phyloP scores from a whole-genome alignment of 805 yeast species.

The Nakazawaea wickerhamii region DNA sequence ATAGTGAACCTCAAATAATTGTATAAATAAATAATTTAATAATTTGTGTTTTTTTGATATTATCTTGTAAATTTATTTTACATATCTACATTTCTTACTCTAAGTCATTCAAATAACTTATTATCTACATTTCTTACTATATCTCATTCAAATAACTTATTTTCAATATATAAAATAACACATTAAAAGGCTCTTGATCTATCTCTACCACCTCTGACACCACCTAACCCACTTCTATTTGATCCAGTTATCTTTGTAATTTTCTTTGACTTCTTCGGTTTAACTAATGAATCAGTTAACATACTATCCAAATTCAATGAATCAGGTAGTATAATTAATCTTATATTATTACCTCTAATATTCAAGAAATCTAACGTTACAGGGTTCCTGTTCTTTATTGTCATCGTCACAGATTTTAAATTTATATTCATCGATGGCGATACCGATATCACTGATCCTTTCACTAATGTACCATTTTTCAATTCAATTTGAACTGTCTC shows the following conservation, averaged over 20 bases:
- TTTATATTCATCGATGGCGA: conserved; percentile 90
- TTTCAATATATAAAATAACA: no score
- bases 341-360: conserved; percentile 82
- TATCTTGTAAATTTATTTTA: no score
- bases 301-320: conserved; percentile 67
- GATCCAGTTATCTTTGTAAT: conserved; percentile 13
- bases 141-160: no score
- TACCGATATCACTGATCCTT: conserved; percentile 81
- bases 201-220: conserved; percentile 23
- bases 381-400: conserved; percentile 66
- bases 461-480: conserved; percentile 82
- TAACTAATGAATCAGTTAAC: conserved; percentile 45
- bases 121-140: no score
- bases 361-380: conserved; percentile 70
- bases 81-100: no score
- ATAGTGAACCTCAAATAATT: conserved; percentile 5
- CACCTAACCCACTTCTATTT: conserved; percentile 13
- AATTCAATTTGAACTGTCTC: conserved; percentile 89
- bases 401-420: conserved; percentile 73
- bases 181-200: conserved; percentile 28
- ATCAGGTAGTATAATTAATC: conserved; percentile 82
- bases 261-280: conserved; percentile 28
- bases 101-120: no score
- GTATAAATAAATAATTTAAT: conserved; percentile 3
- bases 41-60: background rate